Evolutionary conservation across 2,329 filamentous ascomycete species (phyloP), one percentile per base, ranked within the genome.

Genomic region (Fusarium marasasianum): DNA sequence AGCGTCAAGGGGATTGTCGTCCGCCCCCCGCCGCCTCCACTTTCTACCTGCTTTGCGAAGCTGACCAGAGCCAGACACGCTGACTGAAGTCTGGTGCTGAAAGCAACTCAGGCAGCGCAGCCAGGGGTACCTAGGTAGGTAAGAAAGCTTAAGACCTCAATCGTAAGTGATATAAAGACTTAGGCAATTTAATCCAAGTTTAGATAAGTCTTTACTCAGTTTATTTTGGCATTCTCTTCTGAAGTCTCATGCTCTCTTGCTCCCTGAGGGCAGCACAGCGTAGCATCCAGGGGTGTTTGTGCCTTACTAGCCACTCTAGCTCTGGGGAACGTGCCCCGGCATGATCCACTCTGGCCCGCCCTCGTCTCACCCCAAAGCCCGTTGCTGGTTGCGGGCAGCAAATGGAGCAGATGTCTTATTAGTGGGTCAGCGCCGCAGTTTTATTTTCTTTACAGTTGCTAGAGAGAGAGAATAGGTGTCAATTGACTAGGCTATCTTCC

Each of bases 11-110:
- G 76, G 69, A 77, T 45, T 65, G 44, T 62, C 51, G 55, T 62
- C 75, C 66, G 74, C 53, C 70, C 68, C 74, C 75, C 69, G 56
- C 66, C 54, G 53, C 38, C 64, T 62, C 76, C 74, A 76, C 74
- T 48, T 41, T 53, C 48, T 60, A 29, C 53, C 54, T 68, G 57
- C 54, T 58, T 58, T 64, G 45, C 41, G 38, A 66, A 61, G 55
- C 56, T 63, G 60, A 61, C n/a, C 58, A 63, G 20, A 29, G 45
- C 45, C 26, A 10, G 41, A 66, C 61, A 66, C 58, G 62, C 50
- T 37, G 31, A 53, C 31, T 17, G 35, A 37, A 18, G 35, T 44
- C 43, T 44, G n/a, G 31, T 37, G 40, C 44, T 37, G 35, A 68
- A 41, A 44, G 20, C 38, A 56, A 26, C 38, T 40, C 55, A 60